Percentiles rank a stretch among this genome's conserved stretches.
These are phyloP conservation scores for Trichophyton verrucosum DNA, from an alignment of 2,329 filamentous ascomycete genomes.

Conservation along the genomic window DNA sequence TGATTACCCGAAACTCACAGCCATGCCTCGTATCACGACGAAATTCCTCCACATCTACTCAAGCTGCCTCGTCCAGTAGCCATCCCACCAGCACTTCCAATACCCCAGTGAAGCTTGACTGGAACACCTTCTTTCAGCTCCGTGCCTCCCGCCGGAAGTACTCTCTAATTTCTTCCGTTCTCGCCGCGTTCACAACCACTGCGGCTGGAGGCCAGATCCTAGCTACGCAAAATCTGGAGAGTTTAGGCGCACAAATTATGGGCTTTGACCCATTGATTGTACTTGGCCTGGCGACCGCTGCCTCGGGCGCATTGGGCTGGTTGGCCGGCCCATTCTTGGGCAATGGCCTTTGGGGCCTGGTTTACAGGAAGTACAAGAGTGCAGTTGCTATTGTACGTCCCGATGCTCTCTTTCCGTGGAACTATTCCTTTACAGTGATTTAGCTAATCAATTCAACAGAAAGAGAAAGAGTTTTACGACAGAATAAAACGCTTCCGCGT, in stretches of 20 bases:
- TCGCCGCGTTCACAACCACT: constrained; percentile 51
- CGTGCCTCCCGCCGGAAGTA: constrained; percentile 74
- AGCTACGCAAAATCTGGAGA: constrained; percentile 58
- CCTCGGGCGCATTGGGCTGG: constrained; percentile 74
- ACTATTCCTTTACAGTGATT: not conserved
- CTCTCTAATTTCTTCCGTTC: constrained; percentile 64
- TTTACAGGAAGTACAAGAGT: constrained; percentile 56
- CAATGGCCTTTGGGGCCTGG: constrained; percentile 62
- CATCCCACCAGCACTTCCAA: not conserved
- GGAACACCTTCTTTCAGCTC: constrained; percentile 87
- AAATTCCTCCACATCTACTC: not conserved
- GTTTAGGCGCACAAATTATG: constrained; percentile 51
- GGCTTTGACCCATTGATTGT: constrained; percentile 81
- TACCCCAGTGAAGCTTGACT: constrained; percentile 45
- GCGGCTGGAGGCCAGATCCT: constrained; percentile 43
- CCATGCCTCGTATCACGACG: not conserved
- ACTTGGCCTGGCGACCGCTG: constrained; percentile 65
- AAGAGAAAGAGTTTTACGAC: constrained; percentile 88
- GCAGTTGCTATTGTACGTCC: constrained; percentile 54
- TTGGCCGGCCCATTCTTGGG: constrained; percentile 73
- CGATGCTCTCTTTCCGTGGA: not conserved
- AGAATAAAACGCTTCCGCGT: constrained; percentile 86
- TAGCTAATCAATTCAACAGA: constrained; percentile 37
- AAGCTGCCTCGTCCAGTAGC: not conserved
- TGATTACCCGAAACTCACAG: constrained; percentile 1